Percentiles rank a stretch among this genome's conserved stretches.
phyloP scores from a whole-genome alignment of 2,329 filamentous ascomycete genomes.

The Trichophyton equinum region DNA sequence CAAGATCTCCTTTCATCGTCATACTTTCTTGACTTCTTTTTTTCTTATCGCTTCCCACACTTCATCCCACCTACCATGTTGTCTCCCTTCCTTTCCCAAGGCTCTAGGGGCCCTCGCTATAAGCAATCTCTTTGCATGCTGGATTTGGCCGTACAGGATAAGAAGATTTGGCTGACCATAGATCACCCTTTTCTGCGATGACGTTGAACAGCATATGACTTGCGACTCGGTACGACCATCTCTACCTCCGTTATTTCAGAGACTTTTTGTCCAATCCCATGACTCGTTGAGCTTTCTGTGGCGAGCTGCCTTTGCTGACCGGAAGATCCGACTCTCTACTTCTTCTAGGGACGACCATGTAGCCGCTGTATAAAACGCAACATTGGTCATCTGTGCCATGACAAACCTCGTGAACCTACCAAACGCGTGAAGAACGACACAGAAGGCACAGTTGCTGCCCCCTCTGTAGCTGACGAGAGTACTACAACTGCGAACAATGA shows the following conservation, averaged over 20 bases:
- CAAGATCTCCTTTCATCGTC: conserved; percentile 3
- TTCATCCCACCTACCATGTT: background rate
- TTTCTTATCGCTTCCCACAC: background rate
- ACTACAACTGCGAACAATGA: conserved; percentile 28
- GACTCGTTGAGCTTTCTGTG: background rate
- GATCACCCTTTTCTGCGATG: conserved; percentile 17
- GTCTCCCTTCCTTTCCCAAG: background rate
- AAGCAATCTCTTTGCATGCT: background rate
- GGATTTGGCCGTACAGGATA: background rate
- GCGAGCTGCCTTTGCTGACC: background rate
- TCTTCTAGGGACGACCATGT: conserved; percentile 72
- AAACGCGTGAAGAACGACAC: conserved; percentile 65
- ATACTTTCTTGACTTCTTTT: background rate
- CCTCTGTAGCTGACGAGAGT: conserved; percentile 49
- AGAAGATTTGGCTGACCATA: background rate
- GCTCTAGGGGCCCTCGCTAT: background rate
- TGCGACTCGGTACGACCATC: conserved; percentile 64
- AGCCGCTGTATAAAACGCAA: conserved; percentile 96
- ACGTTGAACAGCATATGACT: conserved; percentile 65
- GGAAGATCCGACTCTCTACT: conserved; percentile 12
- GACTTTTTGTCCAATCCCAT: conserved; percentile 7
- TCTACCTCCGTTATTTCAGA: conserved; percentile 7
- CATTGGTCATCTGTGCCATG: conserved; percentile 95
- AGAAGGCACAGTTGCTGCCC: conserved; percentile 42
- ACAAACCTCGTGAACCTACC: conserved; percentile 79